Conservation (phyloP, 768 basidiomycete genomes). For the Xerocomellus amylosporus region DNA sequence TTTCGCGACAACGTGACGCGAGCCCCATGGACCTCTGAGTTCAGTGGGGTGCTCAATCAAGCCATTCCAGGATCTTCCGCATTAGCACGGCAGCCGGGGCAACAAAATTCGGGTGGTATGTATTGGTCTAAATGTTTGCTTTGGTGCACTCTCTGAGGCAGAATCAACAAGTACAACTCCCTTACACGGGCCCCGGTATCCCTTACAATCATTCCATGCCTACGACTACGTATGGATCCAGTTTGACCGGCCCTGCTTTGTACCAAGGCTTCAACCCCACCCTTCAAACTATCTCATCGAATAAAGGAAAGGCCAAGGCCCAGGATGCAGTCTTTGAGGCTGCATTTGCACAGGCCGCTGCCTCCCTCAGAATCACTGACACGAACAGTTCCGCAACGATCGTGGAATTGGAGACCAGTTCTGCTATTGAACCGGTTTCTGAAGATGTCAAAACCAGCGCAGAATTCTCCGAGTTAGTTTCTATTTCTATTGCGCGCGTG, state of each 20-base stretch:
- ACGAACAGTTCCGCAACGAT: slow-evolving; percentile 45
- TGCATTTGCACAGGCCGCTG: slow-evolving; percentile 69
- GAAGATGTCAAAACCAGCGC: slow-evolving; percentile 26
- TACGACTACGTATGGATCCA: slow-evolving; percentile 28
- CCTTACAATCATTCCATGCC: slow-evolving; percentile 39
- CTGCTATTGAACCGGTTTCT: slow-evolving; percentile 42
- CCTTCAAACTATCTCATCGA: slow-evolving; percentile 20
- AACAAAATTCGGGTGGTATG: slow-evolving; percentile 28
- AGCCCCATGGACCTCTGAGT: slow-evolving; percentile 59
- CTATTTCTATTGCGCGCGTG: not conserved
- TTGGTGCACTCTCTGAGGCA: slow-evolving; percentile 4
- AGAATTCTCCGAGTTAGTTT: slow-evolving; percentile 55
- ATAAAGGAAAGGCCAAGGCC: slow-evolving; percentile 77
- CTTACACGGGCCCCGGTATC: slow-evolving; percentile 36
- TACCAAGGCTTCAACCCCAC: slow-evolving; percentile 31
- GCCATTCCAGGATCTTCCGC: slow-evolving; percentile 23
- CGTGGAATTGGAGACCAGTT: slow-evolving; percentile 49
- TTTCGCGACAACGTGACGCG: slow-evolving; percentile 35
- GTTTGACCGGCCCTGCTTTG: slow-evolving; percentile 35
- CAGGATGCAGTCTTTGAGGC: slow-evolving; percentile 79
- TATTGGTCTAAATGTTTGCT: not conserved
- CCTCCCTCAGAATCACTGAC: slow-evolving; percentile 46
- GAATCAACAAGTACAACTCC: slow-evolving; percentile 32
- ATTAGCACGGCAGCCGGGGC: slow-evolving; percentile 36
- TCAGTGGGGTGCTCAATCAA: slow-evolving; percentile 35